Evolutionary conservation across 768 basidiomycete species (phyloP).

Genomic region (Mycena crocata): DNA sequence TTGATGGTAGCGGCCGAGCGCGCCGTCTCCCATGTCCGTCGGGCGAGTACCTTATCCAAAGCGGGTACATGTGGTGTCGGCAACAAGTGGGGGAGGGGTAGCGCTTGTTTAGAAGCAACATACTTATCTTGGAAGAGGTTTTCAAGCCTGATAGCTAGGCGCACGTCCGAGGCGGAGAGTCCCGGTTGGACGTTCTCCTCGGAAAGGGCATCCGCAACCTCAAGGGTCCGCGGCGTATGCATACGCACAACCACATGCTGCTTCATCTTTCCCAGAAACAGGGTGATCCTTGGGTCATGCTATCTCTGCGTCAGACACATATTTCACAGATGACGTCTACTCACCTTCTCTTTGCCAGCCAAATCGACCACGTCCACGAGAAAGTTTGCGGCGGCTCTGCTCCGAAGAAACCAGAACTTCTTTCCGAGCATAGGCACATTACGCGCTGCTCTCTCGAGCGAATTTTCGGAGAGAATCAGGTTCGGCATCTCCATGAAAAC

Average conservation of each 20-base stretch:
- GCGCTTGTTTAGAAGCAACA: constrained; percentile 6
- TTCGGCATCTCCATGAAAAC: constrained; percentile 26
- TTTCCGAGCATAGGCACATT: constrained; percentile 27
- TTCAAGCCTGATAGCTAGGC: constrained; percentile 26
- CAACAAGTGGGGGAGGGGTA: constrained; percentile 8
- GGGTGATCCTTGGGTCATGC: constrained; percentile 22
- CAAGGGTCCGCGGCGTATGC: constrained; percentile 16
- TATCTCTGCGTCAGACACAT: background rate
- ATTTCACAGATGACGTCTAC: background rate
- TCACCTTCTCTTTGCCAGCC: constrained; percentile 17
- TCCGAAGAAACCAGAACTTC: constrained; percentile 24
- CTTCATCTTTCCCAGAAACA: constrained; percentile 3
- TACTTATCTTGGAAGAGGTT: constrained; percentile 14
- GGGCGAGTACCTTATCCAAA: background rate
- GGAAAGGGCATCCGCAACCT: background rate
- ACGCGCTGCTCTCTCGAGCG: constrained; percentile 7
- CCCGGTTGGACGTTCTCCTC: constrained; percentile 9
- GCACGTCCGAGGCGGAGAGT: constrained; percentile 16
- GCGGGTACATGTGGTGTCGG: constrained; percentile 2
- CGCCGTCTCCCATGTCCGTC: background rate
- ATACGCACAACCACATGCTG: constrained; percentile 21
- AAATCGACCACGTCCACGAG: constrained; percentile 13
- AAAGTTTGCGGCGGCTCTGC: constrained; percentile 11
- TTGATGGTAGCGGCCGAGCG: background rate
- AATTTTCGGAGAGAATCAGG: constrained; percentile 9